Evolutionary conservation across 345 rosid genomes (phyloP), one percentile per base, ranked within the genome.

Genomic region (Gossypium thurberi): DNA sequence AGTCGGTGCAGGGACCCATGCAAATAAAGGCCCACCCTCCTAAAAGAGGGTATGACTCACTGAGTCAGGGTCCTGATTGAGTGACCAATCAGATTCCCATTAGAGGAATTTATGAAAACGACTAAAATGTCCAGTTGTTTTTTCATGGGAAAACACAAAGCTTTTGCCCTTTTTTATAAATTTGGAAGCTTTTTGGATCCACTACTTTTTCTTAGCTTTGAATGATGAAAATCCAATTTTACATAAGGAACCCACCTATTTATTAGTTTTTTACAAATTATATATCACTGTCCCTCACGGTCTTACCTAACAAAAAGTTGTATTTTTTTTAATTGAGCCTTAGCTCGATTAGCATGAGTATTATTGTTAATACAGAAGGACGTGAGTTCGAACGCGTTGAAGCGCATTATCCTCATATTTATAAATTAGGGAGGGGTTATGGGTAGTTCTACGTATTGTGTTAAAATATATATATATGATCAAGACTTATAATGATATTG

Each of bases 51-150:
- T 15, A 8, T 10, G 40, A 33, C 68, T 18, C 13, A 8, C 65
- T 1, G 64, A n/a, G 66, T n/a, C 42, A 9, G 37, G 25, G 40
- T 58, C 40, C 40, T 9, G 8, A 37, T 58, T 1, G 63, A 5
- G 8, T 23, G 63, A 23, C 62, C 70, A 52, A 66, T 55, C 73
- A 74, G 43, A 79, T 67, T 1, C 76, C 46, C 46, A 52, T 65
- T 14, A 15, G 21, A n/a, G 28, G 75, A 44, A 40, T 48, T 44
- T 47, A 46, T n/a, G 62, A 78, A 76, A 81, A 74, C 79, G 86
- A 83, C 84, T 58, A 63, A 66, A 74, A 71, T 74, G 72, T 72
- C 79, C 78, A 21, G 61, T 20, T 55, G 59, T 55, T 8, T 8
- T 8, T 10, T 44, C 48, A 44, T 44, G 48, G 48, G 7, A 33